Evolutionary conservation across 1,284 basidiomycete genomes (phyloP), one percentile per base, ranked within the genome.

Genomic region (Microbotryum silenes-acaulis): DNA sequence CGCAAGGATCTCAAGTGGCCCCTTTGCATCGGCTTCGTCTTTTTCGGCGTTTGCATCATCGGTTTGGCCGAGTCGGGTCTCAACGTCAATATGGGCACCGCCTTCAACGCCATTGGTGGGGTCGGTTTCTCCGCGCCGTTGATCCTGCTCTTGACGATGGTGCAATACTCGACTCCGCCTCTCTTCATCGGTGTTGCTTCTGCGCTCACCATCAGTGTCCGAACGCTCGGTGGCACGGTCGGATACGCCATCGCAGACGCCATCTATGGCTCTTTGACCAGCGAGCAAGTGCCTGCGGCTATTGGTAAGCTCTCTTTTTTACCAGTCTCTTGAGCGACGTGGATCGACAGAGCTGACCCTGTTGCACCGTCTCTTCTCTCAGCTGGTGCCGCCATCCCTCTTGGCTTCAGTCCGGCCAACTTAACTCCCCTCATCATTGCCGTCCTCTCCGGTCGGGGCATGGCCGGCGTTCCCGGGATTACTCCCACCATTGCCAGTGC

Each of bases 131-230:
- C 60, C 20, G 59, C 63, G 10, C 63, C 63, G 21, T 56, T 64
- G n/a, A 60, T 62, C 33, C 51, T 64, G 42, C 48, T 64, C 50
- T 54, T 60, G 29, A 47, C 63, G 37, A 21, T 64, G 14, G 60
- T 64, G 12, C 63, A 64, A 51, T 51, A 61, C n/a, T 61, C 60
- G 20, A 55, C 63, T 1, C 63, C 63, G 1, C 63, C 63, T 12
- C 57, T 60, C 27, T 61, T 64, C 55, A 64, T 64, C 48, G 63
- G 57, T 6, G 53, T 60, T 20, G 63, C 63, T 14, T 60, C 63
- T 7, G 31, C 31, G 8, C 31, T 31, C 31, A 45, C 44, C 33
- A 58, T 58, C 52, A 53, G 59, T 37, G 49, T 53, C 16, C 57
- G 62, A 20, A 59, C 62, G 4, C 55, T 63, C 21, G 62, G 62